Percentiles rank a stretch among this genome's conserved stretches.
Evolutionary conservation across 495 filamentous ascomycete genomes (phyloP).

Genomic region (Platismatia glauca): DNA sequence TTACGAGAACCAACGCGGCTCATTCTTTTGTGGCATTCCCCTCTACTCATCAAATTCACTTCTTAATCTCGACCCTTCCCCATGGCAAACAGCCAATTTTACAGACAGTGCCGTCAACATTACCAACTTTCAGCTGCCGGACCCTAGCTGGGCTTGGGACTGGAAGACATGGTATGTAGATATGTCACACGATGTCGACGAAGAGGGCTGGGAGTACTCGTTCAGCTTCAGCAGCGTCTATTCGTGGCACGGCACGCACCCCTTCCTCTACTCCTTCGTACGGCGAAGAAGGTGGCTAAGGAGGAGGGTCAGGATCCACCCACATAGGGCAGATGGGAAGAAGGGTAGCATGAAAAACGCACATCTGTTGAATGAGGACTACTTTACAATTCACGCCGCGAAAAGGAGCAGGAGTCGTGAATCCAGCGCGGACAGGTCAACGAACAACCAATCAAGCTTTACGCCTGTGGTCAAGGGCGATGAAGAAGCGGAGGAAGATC

Average conservation of each 20-base stretch:
- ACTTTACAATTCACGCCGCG: slow-evolving; percentile 68
- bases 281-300: slow-evolving; percentile 81
- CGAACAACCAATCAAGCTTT: slow-evolving; percentile 20
- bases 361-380: slow-evolving; percentile 68
- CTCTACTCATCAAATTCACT: slow-evolving; percentile 80
- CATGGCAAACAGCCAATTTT: slow-evolving; percentile 73
- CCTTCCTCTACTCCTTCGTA: slow-evolving; percentile 90
- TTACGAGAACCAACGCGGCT: slow-evolving; percentile 86
- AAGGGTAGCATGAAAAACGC: slow-evolving; percentile 36
- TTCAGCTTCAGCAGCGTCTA: slow-evolving; percentile 70
- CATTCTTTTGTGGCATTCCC: slow-evolving; percentile 80
- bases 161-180: slow-evolving; percentile 95
- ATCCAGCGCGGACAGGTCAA: slow-evolving; percentile 30
- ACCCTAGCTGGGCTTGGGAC: slow-evolving; percentile 92
- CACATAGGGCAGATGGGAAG: slow-evolving; percentile 28
- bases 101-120: slow-evolving; percentile 76
- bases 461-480: slow-evolving; percentile 29
- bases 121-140: slow-evolving; percentile 82
- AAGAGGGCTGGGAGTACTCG: slow-evolving; percentile 93
- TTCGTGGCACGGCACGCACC: slow-evolving; percentile 83
- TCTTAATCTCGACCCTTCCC: slow-evolving; percentile 72
- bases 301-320: slow-evolving; percentile 58
- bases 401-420: slow-evolving; percentile 34
- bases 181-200: slow-evolving; percentile 76
- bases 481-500: slow-evolving; percentile 30